Evolutionary conservation across 176 grass and related monocot species (phyloP).

Genomic region (Rhynchospora breviuscula): DNA sequence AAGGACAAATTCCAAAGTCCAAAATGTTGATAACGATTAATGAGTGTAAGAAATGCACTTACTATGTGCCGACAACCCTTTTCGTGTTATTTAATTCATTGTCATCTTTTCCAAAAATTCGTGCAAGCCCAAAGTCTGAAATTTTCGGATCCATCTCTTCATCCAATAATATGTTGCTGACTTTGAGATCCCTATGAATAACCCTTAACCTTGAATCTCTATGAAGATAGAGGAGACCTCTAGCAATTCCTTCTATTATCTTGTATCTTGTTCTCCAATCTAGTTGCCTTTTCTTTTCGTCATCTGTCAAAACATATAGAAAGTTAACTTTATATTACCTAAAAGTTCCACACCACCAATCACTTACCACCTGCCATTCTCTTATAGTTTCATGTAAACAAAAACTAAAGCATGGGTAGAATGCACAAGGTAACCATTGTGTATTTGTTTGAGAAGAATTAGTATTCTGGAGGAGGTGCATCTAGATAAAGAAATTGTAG

Average conservation of each 20-base stretch:
- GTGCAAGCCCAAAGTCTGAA: conserved; percentile 18
- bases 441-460: not conserved
- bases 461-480: not conserved
- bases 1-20: not conserved
- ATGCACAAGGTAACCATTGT: not conserved
- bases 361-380: not conserved
- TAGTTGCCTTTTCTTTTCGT: conserved; percentile 8
- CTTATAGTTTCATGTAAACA: not conserved
- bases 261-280: conserved; percentile 21
- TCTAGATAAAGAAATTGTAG: not conserved
- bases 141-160: conserved; percentile 24
- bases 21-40: not conserved
- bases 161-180: conserved; percentile 25
- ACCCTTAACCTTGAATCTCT: conserved; percentile 22
- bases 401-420: not conserved
- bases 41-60: not conserved
- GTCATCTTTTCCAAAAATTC: conserved; percentile 22
- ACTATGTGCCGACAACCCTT: conserved; percentile 22
- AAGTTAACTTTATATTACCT: not conserved
- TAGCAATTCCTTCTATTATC: conserved; percentile 28
- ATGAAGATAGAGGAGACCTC: conserved; percentile 16
- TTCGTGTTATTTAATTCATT: conserved; percentile 22
- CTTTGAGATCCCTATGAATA: conserved; percentile 24
- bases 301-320: conserved; percentile 1
- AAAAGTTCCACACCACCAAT: not conserved